A percentile compares a stretch with the other conserved stretches of the same genome.
Conservation (phyloP, 2,329 filamentous ascomycete genomes). For the Juglanconis juglandina region DNA sequence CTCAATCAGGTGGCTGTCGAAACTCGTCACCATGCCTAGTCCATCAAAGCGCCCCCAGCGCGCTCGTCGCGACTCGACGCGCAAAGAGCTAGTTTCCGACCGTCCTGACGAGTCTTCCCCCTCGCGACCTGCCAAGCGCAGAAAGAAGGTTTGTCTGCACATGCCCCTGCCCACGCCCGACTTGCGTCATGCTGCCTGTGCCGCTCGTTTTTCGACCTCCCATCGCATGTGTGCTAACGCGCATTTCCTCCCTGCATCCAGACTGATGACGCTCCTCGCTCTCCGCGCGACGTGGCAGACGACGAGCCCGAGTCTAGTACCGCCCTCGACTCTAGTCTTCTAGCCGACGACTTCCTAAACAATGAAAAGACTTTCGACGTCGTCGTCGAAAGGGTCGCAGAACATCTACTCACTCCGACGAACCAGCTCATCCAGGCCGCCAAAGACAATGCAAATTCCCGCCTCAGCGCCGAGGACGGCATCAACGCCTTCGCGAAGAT, state of each 20-base stretch:
- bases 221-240: conserved; percentile 2
- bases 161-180: conserved; percentile 13
- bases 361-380: conserved; percentile 50
- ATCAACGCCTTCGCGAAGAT: conserved; percentile 79
- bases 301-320: conserved; percentile 31
- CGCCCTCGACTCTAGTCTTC: conserved; percentile 33
- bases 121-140: conserved; percentile 60
- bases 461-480: conserved; percentile 58
- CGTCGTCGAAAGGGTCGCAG: conserved; percentile 53
- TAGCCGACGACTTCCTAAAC: conserved; percentile 38
- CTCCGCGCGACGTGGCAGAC: conserved; percentile 42
- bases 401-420: conserved; percentile 43
- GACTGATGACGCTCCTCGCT: conserved; percentile 16
- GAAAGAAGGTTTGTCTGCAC: conserved; percentile 52
- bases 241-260: background rate
- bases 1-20: conserved; percentile 3
- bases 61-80: conserved; percentile 28
- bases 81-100: conserved; percentile 27
- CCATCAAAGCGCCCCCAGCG: conserved; percentile 31
- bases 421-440: conserved; percentile 53
- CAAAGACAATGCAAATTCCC: conserved; percentile 60
- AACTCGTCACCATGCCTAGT: conserved; percentile 25
- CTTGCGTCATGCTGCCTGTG: background rate
- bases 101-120: conserved; percentile 52
- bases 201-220: background rate